A percentile compares a stretch with the other conserved stretches of the same genome.
Evolutionary conservation across 163 green algal species (phyloP).

Genomic region (Coccomyxa subellipsoidea): DNA sequence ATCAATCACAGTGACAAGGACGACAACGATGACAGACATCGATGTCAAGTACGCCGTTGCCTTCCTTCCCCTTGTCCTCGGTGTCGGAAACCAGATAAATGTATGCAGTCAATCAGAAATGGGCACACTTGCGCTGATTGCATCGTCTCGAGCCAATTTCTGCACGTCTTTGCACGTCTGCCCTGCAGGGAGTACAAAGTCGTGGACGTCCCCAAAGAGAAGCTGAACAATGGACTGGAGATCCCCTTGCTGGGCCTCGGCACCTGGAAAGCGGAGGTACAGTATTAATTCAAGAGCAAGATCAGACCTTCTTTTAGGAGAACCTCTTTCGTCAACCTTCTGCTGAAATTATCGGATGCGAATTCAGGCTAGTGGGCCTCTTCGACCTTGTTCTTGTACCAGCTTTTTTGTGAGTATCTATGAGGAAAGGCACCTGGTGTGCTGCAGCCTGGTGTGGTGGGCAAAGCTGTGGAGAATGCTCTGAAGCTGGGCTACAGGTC

Average conservation of each 20-base stretch:
- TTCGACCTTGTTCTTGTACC: no score
- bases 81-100: no score
- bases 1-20: background rate
- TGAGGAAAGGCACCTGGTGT: no score
- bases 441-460: background rate
- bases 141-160: no score
- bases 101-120: no score
- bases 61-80: no score
- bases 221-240: slow-evolving; percentile 38
- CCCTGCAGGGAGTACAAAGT: background rate
- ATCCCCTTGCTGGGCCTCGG: slow-evolving; percentile 53
- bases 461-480: background rate
- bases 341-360: background rate
- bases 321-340: background rate
- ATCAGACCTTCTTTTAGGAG: background rate
- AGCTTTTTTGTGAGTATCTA: no score
- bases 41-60: background rate
- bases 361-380: background rate
- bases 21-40: background rate
- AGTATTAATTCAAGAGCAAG: background rate
- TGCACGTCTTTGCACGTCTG: no score
- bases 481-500: background rate
- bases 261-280: slow-evolving; percentile 26
- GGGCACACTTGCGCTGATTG: no score
- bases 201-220: slow-evolving; percentile 2